Evolutionary conservation across 2,329 filamentous ascomycete species (phyloP).

Genomic region (Lachnellula occidentalis): DNA sequence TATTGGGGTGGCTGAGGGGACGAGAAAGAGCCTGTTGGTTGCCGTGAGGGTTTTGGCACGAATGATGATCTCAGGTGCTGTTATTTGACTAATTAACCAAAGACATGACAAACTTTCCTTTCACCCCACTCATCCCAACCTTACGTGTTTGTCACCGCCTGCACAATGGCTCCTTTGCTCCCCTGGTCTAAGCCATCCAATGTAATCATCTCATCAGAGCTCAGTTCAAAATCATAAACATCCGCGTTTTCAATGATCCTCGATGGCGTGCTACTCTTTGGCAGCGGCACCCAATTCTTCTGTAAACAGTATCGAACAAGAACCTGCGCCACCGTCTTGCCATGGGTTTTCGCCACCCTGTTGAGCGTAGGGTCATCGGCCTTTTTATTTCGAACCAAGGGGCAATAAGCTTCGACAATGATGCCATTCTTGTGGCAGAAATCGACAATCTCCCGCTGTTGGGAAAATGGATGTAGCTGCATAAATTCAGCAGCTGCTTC

Average conservation of each 20-base stretch:
- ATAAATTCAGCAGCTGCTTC: constrained; percentile 41
- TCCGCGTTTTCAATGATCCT: constrained; percentile 56
- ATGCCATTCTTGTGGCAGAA: constrained; percentile 44
- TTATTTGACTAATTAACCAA: too few relatives aligned
- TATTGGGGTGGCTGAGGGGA: too few relatives aligned
- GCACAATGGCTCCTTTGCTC: constrained; percentile 34
- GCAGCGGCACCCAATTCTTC: constrained; percentile 62
- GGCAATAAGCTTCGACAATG: constrained; percentile 47
- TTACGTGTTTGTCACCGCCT: constrained; percentile 22
- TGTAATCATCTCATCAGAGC: constrained; percentile 49
- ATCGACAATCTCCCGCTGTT: constrained; percentile 51
- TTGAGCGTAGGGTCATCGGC: constrained; percentile 53
- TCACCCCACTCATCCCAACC: too few relatives aligned
- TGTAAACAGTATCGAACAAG: constrained; percentile 65
- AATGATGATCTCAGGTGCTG: too few relatives aligned
- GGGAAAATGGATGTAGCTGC: constrained; percentile 58
- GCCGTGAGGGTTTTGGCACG: too few relatives aligned
- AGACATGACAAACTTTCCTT: too few relatives aligned
- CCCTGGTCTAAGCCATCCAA: constrained; percentile 48
- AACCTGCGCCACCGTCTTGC: constrained; percentile 57
- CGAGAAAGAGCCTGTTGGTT: too few relatives aligned
- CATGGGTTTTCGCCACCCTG: constrained; percentile 52
- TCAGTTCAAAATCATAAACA: constrained; percentile 56
- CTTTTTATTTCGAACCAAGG: constrained; percentile 56
- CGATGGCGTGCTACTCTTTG: constrained; percentile 56